phyloP scores from a whole-genome alignment of 331 rosid genomes.

The Quercus tomentella region DNA sequence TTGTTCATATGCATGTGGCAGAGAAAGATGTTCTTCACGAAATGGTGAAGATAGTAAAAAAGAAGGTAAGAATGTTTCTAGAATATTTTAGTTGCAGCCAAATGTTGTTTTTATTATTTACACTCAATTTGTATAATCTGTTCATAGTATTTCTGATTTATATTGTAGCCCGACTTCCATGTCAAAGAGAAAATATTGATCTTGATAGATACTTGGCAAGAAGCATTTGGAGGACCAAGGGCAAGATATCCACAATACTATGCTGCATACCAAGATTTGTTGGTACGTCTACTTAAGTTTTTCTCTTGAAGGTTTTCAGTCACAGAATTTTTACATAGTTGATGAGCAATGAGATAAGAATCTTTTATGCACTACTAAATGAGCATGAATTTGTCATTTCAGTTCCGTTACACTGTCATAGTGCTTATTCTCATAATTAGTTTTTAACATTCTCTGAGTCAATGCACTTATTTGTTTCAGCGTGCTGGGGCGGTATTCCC shows the following conservation, averaged over 20 bases:
- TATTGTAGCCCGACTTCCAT: constrained; percentile 72
- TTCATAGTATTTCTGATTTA: constrained; percentile 32
- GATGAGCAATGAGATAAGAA: neutral
- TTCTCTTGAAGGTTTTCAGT: neutral
- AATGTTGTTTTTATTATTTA: constrained; percentile 17
- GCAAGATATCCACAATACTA: constrained; percentile 95
- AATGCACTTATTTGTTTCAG: constrained; percentile 39
- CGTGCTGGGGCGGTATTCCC: constrained; percentile 96
- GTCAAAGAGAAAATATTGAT: constrained; percentile 90
- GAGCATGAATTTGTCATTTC: constrained; percentile 8
- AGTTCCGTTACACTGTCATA: constrained; percentile 2
- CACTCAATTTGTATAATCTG: constrained; percentile 19
- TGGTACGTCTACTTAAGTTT: constrained; percentile 48
- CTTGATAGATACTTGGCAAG: constrained; percentile 98
- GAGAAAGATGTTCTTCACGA: constrained; percentile 93
- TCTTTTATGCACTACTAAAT: constrained; percentile 6
- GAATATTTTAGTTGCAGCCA: constrained; percentile 14
- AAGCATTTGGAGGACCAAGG: constrained; percentile 96
- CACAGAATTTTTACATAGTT: neutral
- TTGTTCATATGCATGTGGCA: constrained; percentile 97
- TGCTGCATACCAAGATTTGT: constrained; percentile 88
- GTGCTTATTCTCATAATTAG: constrained; percentile 12
- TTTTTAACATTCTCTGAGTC: constrained; percentile 8
- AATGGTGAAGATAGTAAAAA: constrained; percentile 86
- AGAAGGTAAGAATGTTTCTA: constrained; percentile 58